Evolutionary conservation across 2,329 filamentous ascomycete genomes (phyloP).

Genomic region (Colletotrichum graminicola): DNA sequence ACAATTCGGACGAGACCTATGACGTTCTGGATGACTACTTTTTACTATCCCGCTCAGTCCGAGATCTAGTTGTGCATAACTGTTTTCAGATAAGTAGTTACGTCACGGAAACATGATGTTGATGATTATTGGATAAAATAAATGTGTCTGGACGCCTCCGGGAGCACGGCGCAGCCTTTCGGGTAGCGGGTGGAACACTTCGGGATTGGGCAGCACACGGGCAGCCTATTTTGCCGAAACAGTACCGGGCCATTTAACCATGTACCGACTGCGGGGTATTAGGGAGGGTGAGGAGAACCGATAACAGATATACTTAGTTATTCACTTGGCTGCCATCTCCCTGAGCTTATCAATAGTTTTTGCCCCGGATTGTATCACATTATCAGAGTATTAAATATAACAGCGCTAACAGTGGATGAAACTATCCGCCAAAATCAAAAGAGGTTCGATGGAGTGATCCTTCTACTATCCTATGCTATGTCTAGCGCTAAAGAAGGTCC

Average conservation of each 20-base stretch:
- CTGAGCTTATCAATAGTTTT: background rate
- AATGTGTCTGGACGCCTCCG: background rate
- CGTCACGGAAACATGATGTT: background rate
- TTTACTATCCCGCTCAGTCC: background rate
- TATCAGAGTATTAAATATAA: background rate
- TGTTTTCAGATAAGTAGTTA: background rate
- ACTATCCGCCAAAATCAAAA: constrained; percentile 45
- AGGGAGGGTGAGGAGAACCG: background rate
- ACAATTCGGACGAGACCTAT: background rate
- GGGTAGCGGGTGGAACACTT: constrained; percentile 19
- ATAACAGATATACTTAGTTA: background rate
- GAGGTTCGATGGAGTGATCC: constrained; percentile 51
- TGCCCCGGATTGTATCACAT: background rate
- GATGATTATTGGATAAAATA: constrained; percentile 13
- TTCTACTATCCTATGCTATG: constrained; percentile 47
- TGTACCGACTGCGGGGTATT: constrained; percentile 3
- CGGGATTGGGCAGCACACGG: constrained; percentile 5
- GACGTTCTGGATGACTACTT: background rate
- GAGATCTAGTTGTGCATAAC: background rate
- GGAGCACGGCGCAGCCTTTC: background rate
- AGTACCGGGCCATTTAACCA: background rate
- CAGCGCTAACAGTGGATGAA: constrained; percentile 43
- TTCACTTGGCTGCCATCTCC: background rate
- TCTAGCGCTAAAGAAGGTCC: no score
- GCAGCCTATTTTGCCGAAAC: constrained; percentile 8